Base-by-base conservation (phyloP, 768 basidiomycete genomes). In the Botryobasidium botryosum region DNA sequence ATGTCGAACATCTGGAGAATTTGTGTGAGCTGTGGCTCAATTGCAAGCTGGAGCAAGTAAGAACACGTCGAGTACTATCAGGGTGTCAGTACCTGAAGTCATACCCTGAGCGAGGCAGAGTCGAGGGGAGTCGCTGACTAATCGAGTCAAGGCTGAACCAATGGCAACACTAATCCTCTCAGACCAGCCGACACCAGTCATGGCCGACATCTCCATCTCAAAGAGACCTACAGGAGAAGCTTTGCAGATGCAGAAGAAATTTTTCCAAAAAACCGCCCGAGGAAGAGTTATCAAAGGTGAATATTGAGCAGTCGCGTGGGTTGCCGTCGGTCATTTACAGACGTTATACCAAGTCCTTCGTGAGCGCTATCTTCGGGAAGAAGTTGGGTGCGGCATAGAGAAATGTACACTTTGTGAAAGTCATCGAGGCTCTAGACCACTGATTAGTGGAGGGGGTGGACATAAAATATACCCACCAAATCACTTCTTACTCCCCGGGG, bases 241-340 rank as follows among this genome's bases (percentile, higher is more conserved):
- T 1, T 70, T 73, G 10, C 57, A 81, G 2, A 82, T 83, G 0
- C 86, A 86, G 54, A 77, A 81, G 49, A 92, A 87, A 58, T 97
- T 90, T 62, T 83, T 90, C 69, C 92, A 86, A 62, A 97, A 97
- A 63, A 96, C 94, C 0, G 81, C 84, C 0, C 66, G 75, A 53
- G 94, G 94, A 13, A 91, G 90, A 56, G 86, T 99, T 17, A 74
- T 91, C 56, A 94, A 91, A 67, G 81, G 91, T 87, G 39, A 35
- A 67, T n/a, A n/a, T n/a, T n/a, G n/a, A n/a, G n/a, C n/a, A n/a
- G n/a, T n/a, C n/a, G n/a, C n/a, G n/a, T n/a, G n/a, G n/a, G n/a
- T n/a, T n/a, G n/a, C n/a, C n/a, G n/a, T n/a, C n/a, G n/a, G n/a
- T n/a, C n/a, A n/a, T n/a, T n/a, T n/a, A 18, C 20, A 17, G 18